Base-by-base conservation (phyloP, 2,329 filamentous ascomycete genomes). In the Mycosphaerella sp. region DNA sequence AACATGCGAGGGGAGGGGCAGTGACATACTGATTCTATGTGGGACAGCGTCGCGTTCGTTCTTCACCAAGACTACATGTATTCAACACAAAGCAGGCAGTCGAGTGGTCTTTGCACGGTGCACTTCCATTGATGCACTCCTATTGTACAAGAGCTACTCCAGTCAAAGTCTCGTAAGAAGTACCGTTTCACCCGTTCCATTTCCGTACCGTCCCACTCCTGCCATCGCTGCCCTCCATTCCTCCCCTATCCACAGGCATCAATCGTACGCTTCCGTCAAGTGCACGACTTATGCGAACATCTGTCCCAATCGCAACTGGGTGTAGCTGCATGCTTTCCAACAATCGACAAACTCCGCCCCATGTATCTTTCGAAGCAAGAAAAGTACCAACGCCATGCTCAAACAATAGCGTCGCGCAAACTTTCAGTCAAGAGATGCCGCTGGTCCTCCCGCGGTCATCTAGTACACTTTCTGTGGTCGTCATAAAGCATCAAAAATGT, bases 401-500 rank as follows among this genome's bases (percentile, higher is more conserved):
- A 42, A 21, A 42, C 32, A 14, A 41, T 14, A 40, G 30, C 18
- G 14, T 10, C 32, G 21, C 21, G 21, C 21, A 21, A 21, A 21
- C 13, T 27, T 25, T 30, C 34, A 39, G 35, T 27, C 44, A 36
- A 27, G 35, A 27, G 44, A 46, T 30, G 12, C 36, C 36, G 37
- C 45, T 62, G 62, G 47, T 46, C 45, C 40, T 50, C 34, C 48
- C 18, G 41, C 48, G 17, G 41, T 16, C 8, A 54, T 49, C 43
- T 54, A 27, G 39, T 50, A 47, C 47, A 46, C 47, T 54, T 46
- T 8, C 52, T 54, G 43, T 50, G 41, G 35, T 41, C 25, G 34
- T 77, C 76, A 89, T 68, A 90, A 73, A 45, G 89, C 74, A 63
- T 89, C 86, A 66, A 87, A 84, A 62, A 91, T 91, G 52, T 84